Conservation (phyloP, 805 yeast genomes). For the Yamadazyma scolyti region DNA sequence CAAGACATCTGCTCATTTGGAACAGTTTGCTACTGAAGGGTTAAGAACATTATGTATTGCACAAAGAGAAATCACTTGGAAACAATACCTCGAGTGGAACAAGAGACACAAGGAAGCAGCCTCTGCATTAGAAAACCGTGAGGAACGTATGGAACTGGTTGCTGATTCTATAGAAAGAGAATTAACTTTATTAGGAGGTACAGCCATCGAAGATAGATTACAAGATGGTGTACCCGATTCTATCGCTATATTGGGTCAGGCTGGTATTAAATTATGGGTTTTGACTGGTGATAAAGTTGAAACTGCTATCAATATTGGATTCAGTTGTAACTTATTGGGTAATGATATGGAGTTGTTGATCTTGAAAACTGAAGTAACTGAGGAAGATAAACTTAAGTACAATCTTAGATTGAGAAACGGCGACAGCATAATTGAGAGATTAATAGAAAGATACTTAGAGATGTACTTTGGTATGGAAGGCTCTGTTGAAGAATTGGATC, state of each 20-base stretch:
- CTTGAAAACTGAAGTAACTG: conserved; percentile 35
- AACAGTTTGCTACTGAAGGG: conserved; percentile 79
- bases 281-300: conserved; percentile 88
- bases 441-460: conserved; percentile 38
- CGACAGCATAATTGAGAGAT: conserved; percentile 16
- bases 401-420: conserved; percentile 15
- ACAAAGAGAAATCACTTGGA: conserved; percentile 61
- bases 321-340: conserved; percentile 73
- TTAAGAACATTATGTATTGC: conserved; percentile 80
- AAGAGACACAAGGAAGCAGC: conserved; percentile 60
- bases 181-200: conserved; percentile 68
- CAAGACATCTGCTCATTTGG: conserved; percentile 69
- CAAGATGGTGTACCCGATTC: conserved; percentile 88
- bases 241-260: conserved; percentile 62
- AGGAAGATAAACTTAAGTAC: conserved; percentile 20
- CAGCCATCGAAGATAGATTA: conserved; percentile 81
- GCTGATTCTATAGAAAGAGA: conserved; percentile 72
- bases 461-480: conserved; percentile 60
- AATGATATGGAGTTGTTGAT: conserved; percentile 74
- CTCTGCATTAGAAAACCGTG: conserved; percentile 60
- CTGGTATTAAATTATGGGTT: conserved; percentile 85
- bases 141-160: conserved; percentile 67
- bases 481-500: conserved; percentile 50
- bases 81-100: conserved; percentile 62
- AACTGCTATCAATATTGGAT: conserved; percentile 84